Base-by-base conservation (phyloP, 257 asterid genomes). In the Marsdenia floribunda region DNA sequence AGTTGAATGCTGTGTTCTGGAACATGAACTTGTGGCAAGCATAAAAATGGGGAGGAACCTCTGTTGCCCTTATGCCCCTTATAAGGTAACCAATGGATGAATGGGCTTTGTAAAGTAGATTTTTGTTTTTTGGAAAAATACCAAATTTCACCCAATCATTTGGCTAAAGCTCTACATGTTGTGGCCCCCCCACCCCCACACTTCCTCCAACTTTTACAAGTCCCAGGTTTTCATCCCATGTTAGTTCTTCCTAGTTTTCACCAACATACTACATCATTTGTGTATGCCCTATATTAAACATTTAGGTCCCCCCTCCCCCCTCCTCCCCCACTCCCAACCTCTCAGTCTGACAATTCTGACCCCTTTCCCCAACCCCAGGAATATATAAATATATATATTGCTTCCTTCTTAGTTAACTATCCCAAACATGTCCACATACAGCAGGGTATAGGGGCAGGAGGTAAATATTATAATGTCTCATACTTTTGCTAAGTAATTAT, bases 231-330 rank as follows among this genome's bases (percentile, higher is more conserved):
- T 33, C 69, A 16, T 49, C 75, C 65, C 2, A 40, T 26, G 68
- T 35, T 64, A 71, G 42, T 73, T 80, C 44, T 24, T 14, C 52
- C 16, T 29, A 2, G 53, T 67, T 72, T 76, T 72, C 75, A 72
- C 74, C 72, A 71, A 72, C 74, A 49, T 24, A 55, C 3, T n/a
- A 72, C 12, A 47, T 71, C 78, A 80, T 80, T 72, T 80, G 72
- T 80, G 72, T 50, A 46, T 57, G 69, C 8, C 58, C 53, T 37
- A 35, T 38, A 38, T 37, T 49, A 66, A 76, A 33, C 52, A 42
- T 44, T 49, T 55, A 29, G 78, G 59, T 21, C 61, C 75, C 79
- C 69, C 49, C 49, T 7, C 49, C 49, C 49, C 12, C 49, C 49
- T 7, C 49, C 8, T 7, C 49, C 49, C 12, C 49, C 8, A 44